Percentiles rank a stretch among this genome's conserved stretches.
Evolutionary conservation across 2,329 filamentous ascomycete species (phyloP).

Genomic region (Myriosclerotinia duriaeana): DNA sequence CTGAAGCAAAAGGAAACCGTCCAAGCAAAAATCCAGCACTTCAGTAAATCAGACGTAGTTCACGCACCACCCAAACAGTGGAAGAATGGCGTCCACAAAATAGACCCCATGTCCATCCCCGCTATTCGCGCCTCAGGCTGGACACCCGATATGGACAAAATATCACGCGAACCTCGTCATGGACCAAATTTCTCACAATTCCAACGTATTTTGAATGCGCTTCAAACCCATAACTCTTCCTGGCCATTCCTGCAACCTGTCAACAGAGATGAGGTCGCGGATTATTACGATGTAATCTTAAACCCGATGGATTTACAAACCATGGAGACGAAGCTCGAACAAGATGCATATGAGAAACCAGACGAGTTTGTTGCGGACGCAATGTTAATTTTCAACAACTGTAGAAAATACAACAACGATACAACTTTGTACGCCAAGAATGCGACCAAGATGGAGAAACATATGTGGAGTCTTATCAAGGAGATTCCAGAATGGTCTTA

Average conservation of each 20-base stretch:
- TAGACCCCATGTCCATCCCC: slow-evolving; percentile 82
- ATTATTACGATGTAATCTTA: slow-evolving; percentile 98
- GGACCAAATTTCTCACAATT: slow-evolving; percentile 96
- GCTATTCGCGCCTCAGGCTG: slow-evolving; percentile 91
- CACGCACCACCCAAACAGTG: slow-evolving; percentile 84
- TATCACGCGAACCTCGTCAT: slow-evolving; percentile 90
- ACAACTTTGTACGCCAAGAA: slow-evolving; percentile 93
- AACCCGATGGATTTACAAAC: slow-evolving; percentile 95
- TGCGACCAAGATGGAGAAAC: slow-evolving; percentile 89
- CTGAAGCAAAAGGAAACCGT: slow-evolving; percentile 97
- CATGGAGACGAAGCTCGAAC: slow-evolving; percentile 94
- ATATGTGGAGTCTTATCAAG: slow-evolving; percentile 91
- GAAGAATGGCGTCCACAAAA: slow-evolving; percentile 70
- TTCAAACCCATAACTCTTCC: slow-evolving; percentile 88
- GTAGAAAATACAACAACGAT: slow-evolving; percentile 93
- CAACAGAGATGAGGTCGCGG: slow-evolving; percentile 92
- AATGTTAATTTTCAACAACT: slow-evolving; percentile 89
- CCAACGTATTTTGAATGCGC: slow-evolving; percentile 85
- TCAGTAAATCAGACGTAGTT: slow-evolving; percentile 83
- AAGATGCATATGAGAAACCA: slow-evolving; percentile 84
- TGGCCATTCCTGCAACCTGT: slow-evolving; percentile 96
- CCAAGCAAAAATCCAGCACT: slow-evolving; percentile 89
- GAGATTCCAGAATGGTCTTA: slow-evolving; percentile 88
- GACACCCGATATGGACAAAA: slow-evolving; percentile 96
- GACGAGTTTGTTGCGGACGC: slow-evolving; percentile 92